Base-by-base conservation (phyloP, 2,329 filamentous ascomycete genomes). In the Colletotrichum sp. region DNA sequence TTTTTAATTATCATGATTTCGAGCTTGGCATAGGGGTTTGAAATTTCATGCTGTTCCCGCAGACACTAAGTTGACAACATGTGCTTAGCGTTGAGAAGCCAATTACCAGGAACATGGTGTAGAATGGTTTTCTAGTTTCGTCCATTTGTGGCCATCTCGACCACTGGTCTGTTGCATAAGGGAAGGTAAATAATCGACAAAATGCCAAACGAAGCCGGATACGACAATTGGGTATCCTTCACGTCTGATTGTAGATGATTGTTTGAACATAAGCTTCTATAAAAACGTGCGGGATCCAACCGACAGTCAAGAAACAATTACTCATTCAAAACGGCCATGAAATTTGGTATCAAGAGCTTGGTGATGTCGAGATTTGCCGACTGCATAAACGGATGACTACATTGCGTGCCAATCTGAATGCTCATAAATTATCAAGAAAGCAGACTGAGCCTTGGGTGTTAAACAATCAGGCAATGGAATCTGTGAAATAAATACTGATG, bases 61-160 rank as follows among this genome's bases (percentile, higher is more conserved):
- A 30, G 30, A 30, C 32, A 34, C 0, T 1, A 4, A 34, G 8
- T 0, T 78, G 48, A 86, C 62, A 79, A 78, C 65, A 90, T 75
- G 77, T 88, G 82, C 6, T 87, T 90, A 0, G 89, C 92, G 79
- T 92, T 92, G 80, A 92, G 93, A 3, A 93, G 82, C 6, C 90
- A 86, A 77, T 92, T 89, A 0, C 90, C 91, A 1, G 91, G 44
- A 48, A 48, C 44, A 48, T 22, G 10, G n/a, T 22, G n/a, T 22
- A 22, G 44, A 22, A 48, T 22, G 44, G 1, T n/a, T 48, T 22
- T 6, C 44, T 48, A 48, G n/a, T 0, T 10, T 22, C 18, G 5
- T 2, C 18, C 4, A 48, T 2, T 6, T 8, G 4, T 48, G 10
- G 4, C 10, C 44, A 22, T 48, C 3, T 48, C 18, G 10, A 22